Percentiles rank a stretch among this genome's conserved stretches.
phyloP scores from a whole-genome alignment of 331 rosid species.

The Quercus tomentella region DNA sequence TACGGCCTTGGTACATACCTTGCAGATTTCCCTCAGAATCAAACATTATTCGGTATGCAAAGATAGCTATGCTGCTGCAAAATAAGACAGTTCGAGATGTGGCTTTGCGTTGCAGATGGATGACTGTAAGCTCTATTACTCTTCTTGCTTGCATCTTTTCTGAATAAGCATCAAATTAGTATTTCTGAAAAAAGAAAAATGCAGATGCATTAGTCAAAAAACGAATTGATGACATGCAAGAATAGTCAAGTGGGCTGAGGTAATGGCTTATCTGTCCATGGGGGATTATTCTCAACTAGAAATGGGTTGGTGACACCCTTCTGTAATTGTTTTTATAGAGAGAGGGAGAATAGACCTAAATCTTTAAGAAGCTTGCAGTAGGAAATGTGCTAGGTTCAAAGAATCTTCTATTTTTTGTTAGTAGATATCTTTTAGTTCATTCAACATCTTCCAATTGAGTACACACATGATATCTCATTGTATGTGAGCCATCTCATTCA shows the following conservation, averaged over 20 bases:
- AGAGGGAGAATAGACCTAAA: neutral
- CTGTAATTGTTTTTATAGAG: neutral
- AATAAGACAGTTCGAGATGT: constrained; percentile 90
- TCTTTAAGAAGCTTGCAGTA: neutral
- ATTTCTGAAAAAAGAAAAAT: neutral
- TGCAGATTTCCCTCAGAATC: constrained; percentile 60
- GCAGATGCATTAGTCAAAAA: neutral
- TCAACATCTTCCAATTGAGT: neutral
- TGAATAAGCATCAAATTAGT: neutral
- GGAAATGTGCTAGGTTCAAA: neutral
- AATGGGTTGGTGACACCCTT: neutral
- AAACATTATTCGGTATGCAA: constrained; percentile 70
- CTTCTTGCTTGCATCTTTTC: constrained; percentile 3
- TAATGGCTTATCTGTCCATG: neutral
- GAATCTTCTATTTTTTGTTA: neutral
- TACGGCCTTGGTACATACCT: neutral
- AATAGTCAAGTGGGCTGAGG: neutral
- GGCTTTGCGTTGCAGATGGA: constrained; percentile 96
- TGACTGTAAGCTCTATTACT: constrained; percentile 62
- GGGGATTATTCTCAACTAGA: neutral
- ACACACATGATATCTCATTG: neutral
- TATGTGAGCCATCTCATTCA: neutral
- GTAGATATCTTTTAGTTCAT: neutral
- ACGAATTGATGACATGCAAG: neutral
- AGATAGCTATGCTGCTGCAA: constrained; percentile 80